Evolutionary conservation across 2,329 filamentous ascomycete species (phyloP).

Genomic region (Diaporthe batatas): DNA sequence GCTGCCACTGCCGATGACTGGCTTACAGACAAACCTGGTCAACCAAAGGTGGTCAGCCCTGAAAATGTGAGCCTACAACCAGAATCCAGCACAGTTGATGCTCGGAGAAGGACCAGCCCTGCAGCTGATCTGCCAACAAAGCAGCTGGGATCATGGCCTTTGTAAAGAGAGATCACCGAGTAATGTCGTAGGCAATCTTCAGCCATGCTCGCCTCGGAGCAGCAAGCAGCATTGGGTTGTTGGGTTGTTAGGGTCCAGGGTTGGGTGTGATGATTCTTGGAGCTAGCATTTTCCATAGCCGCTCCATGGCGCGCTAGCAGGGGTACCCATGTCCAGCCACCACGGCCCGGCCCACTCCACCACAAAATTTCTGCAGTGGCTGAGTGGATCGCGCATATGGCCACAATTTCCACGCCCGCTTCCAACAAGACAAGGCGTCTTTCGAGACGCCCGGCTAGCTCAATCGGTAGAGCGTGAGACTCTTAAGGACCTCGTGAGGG

Average conservation of each 20-base stretch:
- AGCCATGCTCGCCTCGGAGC: not conserved
- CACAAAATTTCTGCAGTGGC: slow-evolving; percentile 7
- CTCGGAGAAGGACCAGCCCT: too few species aligned
- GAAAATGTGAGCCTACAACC: not conserved
- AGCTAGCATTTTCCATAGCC: not conserved
- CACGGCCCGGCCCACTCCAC: slow-evolving; percentile 1
- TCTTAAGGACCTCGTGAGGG: slow-evolving; percentile 56
- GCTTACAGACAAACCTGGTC: not conserved
- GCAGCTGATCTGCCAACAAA: not conserved
- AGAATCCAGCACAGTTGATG: not conserved
- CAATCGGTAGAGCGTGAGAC: slow-evolving; percentile 81
- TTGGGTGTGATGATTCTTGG: not conserved
- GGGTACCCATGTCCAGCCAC: not conserved
- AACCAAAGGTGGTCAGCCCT: not conserved
- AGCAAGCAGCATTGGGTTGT: too few species aligned
- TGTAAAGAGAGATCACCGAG: not conserved
- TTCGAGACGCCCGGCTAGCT: slow-evolving; percentile 67
- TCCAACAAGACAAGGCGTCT: slow-evolving; percentile 5
- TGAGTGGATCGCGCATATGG: slow-evolving; percentile 1
- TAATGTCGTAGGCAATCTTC: not conserved
- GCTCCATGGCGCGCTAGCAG: not conserved
- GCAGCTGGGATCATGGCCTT: too few species aligned
- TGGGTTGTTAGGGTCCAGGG: not conserved
- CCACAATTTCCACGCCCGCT: not conserved
- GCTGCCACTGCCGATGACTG: too few species aligned